Evolutionary conservation across 148 eudicot species (phyloP).

Genomic region (Arbutus unedo): DNA sequence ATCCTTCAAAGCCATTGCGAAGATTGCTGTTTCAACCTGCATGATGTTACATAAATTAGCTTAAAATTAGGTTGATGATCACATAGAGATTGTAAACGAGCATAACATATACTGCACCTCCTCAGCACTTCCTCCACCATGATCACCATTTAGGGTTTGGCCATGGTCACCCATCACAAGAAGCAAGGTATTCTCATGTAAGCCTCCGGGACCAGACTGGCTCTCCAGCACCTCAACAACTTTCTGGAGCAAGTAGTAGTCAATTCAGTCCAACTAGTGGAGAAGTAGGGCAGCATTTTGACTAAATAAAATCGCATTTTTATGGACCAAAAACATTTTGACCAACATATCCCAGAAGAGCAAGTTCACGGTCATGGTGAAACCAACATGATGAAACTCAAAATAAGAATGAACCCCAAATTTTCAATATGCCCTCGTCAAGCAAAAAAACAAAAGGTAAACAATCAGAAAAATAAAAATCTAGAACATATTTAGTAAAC

Average conservation of each 20-base stretch:
- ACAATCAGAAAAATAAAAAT: neutral
- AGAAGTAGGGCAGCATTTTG: constrained; percentile 4
- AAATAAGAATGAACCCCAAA: constrained; percentile 6
- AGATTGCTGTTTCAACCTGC: constrained; percentile 96
- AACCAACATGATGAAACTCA: constrained; percentile 4
- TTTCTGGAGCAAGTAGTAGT: constrained; percentile 41
- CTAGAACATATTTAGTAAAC: neutral
- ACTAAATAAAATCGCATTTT: neutral
- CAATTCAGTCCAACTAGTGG: constrained; percentile 4
- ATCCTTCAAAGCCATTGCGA: constrained; percentile 70
- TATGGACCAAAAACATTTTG: neutral
- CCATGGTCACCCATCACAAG: constrained; percentile 99
- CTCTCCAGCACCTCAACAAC: constrained; percentile 61
- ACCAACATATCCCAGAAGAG: neutral
- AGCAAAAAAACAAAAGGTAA: neutral
- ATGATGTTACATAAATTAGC: constrained; percentile 18
- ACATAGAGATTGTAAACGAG: constrained; percentile 9
- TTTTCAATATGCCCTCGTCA: neutral
- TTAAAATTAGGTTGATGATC: neutral
- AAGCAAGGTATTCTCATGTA: constrained; percentile 87
- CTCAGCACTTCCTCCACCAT: constrained; percentile 94
- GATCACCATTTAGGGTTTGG: constrained; percentile 96
- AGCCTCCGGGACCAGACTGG: constrained; percentile 79
- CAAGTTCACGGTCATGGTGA: neutral
- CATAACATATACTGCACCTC: constrained; percentile 51